phyloP scores from a whole-genome alignment of 108 stramenopile genomes.

The Pseudonitzschia multiseries region DNA sequence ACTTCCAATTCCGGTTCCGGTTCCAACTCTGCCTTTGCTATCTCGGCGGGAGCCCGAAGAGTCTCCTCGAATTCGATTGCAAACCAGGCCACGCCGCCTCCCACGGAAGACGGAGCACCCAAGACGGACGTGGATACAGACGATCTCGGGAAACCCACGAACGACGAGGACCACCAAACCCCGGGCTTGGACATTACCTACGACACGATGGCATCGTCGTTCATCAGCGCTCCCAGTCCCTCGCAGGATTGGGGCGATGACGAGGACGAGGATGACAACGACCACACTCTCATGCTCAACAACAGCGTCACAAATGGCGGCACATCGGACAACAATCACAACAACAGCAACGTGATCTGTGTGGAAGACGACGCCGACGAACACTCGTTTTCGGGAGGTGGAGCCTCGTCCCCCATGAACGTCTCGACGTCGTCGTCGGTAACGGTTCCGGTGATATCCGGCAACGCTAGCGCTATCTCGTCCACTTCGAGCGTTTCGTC shows the following conservation, averaged over 20 bases:
- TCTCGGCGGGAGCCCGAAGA: neutral
- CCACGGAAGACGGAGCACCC: conserved; percentile 35
- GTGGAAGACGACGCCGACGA: conserved; percentile 33
- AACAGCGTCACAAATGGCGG: conserved; percentile 2
- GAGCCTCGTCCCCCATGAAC: conserved; percentile 8
- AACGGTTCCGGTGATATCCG: conserved; percentile 8
- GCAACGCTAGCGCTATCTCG: conserved; percentile 32
- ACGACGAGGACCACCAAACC: conserved; percentile 45
- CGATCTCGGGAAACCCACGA: neutral
- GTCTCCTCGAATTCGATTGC: conserved; percentile 24
- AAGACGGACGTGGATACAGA: conserved; percentile 18
- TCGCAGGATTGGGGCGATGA: conserved; percentile 29
- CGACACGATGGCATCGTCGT: conserved; percentile 32
- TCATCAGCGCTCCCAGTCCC: conserved; percentile 23
- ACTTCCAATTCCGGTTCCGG: neutral
- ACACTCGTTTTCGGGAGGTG: conserved; percentile 1
- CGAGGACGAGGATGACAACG: conserved; percentile 13
- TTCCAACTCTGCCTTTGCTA: neutral
- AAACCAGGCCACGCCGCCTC: conserved; percentile 35
- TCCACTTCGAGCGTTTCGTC: conserved; percentile 26
- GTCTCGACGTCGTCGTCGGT: conserved; percentile 15
- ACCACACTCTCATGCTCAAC: neutral
- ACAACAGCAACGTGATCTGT: conserved; percentile 1
- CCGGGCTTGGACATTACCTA: conserved; percentile 54
- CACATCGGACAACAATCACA: conserved; percentile 8